Conservation (phyloP, 305 asterid species). For the Withania somnifera region DNA sequence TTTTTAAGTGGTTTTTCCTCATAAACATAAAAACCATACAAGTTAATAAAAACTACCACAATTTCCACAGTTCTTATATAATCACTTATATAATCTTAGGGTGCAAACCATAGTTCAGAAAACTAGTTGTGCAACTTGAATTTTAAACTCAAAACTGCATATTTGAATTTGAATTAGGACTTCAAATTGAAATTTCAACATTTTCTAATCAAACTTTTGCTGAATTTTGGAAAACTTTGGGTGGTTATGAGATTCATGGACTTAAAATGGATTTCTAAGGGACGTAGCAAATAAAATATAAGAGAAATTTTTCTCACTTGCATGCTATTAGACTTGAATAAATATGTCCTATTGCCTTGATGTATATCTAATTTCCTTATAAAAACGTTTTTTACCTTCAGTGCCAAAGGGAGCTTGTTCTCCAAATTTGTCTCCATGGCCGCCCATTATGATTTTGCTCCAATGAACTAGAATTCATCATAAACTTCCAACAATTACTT, state of each 20-base stretch:
- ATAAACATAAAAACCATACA: too few species aligned
- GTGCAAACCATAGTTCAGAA: too few species aligned
- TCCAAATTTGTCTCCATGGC: not conserved
- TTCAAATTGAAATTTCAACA: not conserved
- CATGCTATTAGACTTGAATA: not conserved
- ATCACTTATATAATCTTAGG: too few species aligned
- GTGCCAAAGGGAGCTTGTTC: too few species aligned
- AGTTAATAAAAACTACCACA: too few species aligned
- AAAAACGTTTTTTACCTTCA: not conserved
- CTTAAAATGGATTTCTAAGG: not conserved
- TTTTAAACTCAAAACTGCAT: not conserved
- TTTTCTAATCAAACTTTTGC: not conserved
- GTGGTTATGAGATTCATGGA: not conserved
- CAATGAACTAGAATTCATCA: not conserved
- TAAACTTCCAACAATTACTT: not conserved
- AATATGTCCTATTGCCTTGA: not conserved
- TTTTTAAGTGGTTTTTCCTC: too few species aligned
- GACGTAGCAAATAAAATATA: not conserved
- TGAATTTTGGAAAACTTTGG: not conserved
- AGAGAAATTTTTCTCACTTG: not conserved
- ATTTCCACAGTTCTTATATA: too few species aligned
- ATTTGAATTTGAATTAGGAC: not conserved
- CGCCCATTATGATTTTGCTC: not conserved
- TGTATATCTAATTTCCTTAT: not conserved
- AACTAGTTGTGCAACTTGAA: not conserved